Evolutionary conservation across 768 basidiomycete genomes (phyloP).

Genomic region (Leccinum incarnatum): DNA sequence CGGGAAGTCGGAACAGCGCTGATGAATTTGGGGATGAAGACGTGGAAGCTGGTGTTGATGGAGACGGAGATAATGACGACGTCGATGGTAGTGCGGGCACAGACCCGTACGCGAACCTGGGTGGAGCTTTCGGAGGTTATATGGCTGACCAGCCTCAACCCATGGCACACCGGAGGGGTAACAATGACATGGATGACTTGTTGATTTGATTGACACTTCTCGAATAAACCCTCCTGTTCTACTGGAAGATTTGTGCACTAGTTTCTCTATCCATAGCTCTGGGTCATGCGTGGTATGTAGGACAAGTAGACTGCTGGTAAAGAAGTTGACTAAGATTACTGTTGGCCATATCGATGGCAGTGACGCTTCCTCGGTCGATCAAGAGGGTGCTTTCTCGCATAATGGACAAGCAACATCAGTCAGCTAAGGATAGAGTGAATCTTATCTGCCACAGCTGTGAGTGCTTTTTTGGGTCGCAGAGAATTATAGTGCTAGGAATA

Average conservation of each 20-base stretch:
- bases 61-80: constrained; percentile 43
- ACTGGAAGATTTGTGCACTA: constrained; percentile 4
- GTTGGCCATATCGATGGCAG: background rate
- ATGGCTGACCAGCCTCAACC: constrained; percentile 71
- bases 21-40: constrained; percentile 26
- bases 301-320: background rate
- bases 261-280: background rate
- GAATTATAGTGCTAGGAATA: constrained; percentile 81
- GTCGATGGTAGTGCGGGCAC: constrained; percentile 28
- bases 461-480: constrained; percentile 52
- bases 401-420: background rate
- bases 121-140: constrained; percentile 72
- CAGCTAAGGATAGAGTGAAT: constrained; percentile 31
- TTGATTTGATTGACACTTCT: constrained; percentile 44
- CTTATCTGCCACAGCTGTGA: constrained; percentile 29
- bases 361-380: background rate
- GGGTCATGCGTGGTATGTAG: constrained; percentile 11
- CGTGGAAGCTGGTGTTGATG: constrained; percentile 25
- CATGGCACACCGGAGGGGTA: constrained; percentile 42
- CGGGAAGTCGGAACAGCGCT: constrained; percentile 1
- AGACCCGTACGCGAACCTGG: constrained; percentile 86
- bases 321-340: background rate
- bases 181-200: constrained; percentile 62
- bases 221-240: background rate
- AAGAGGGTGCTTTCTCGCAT: background rate